A percentile compares a stretch with the other conserved stretches of the same genome.
Evolutionary conservation across 1,139 yeast genomes (phyloP).

Genomic region (Waltiozyma solani): DNA sequence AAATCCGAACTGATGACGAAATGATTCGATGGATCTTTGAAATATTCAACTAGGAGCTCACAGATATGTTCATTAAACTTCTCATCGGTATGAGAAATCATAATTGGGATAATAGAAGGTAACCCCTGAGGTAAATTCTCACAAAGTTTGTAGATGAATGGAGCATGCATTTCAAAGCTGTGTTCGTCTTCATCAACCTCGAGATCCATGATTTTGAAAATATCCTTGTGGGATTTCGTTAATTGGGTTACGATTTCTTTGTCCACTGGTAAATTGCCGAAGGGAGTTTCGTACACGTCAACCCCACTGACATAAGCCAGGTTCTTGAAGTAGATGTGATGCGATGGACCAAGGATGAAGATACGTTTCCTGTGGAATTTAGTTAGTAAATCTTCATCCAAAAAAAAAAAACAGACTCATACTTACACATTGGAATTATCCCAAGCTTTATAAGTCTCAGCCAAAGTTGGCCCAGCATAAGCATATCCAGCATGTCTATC

Average conservation of each 20-base stretch:
- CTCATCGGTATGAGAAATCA: constrained; percentile 57
- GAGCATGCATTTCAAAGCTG: constrained; percentile 91
- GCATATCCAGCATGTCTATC: constrained; percentile 84
- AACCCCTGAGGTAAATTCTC: constrained; percentile 26
- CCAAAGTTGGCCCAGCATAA: constrained; percentile 72
- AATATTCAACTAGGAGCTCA: constrained; percentile 38
- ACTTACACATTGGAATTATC: constrained; percentile 38
- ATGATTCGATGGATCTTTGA: constrained; percentile 47
- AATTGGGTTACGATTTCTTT: constrained; percentile 30
- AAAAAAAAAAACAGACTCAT: constrained; percentile 3
- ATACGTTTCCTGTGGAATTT: constrained; percentile 37
- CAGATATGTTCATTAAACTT: constrained; percentile 38
- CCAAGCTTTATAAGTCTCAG: constrained; percentile 67
- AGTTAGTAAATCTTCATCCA: constrained; percentile 3
- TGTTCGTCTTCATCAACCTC: constrained; percentile 80
- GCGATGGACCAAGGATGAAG: constrained; percentile 88
- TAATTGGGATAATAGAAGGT: constrained; percentile 64
- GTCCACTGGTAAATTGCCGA: constrained; percentile 70
- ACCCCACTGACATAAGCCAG: constrained; percentile 48
- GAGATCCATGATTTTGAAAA: constrained; percentile 47
- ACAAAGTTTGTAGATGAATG: constrained; percentile 49
- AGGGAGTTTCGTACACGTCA: constrained; percentile 62
- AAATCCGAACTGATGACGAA: constrained; percentile 85
- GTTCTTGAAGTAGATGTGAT: constrained; percentile 70
- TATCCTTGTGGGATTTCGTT: constrained; percentile 16